Evolutionary conservation across 2,329 filamentous ascomycete genomes (phyloP).

Genomic region (Ophiostoma pallidulum): DNA sequence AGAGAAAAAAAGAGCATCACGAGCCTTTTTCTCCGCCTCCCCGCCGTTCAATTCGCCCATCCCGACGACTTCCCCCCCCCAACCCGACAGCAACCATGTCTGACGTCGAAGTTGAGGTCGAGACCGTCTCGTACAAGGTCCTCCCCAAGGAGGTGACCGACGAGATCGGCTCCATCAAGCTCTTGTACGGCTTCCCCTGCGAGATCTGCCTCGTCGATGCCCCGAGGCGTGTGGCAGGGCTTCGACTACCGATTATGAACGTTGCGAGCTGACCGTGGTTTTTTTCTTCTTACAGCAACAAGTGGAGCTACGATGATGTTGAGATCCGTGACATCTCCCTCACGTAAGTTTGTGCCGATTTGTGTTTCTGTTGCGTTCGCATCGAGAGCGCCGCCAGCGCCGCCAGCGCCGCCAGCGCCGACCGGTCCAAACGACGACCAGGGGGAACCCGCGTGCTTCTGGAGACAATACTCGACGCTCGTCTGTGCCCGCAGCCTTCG

Average conservation of each 20-base stretch:
- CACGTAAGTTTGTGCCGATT: conserved; percentile 60
- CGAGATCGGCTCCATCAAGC: conserved; percentile 87
- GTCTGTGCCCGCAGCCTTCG: too few species aligned
- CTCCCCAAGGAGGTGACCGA: conserved; percentile 87
- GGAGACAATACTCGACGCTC: too few species aligned
- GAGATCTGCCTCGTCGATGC: not conserved
- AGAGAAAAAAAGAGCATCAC: conserved; percentile 9
- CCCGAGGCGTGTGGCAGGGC: too few species aligned
- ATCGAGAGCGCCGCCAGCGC: too few species aligned
- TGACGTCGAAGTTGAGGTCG: conserved; percentile 94
- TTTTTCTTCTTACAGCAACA: conserved; percentile 39
- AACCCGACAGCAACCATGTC: conserved; percentile 55
- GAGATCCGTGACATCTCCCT: conserved; percentile 99
- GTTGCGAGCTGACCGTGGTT: conserved; percentile 8
- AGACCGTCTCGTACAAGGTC: conserved; percentile 63
- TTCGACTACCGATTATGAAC: too few species aligned
- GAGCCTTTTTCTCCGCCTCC: conserved; percentile 7
- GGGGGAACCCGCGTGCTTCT: too few species aligned
- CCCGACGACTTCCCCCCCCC: not conserved
- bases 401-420: too few species aligned
- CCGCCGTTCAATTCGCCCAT: conserved; percentile 29
- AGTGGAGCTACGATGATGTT: conserved; percentile 96
- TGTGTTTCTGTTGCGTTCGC: too few species aligned
- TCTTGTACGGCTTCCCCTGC: conserved; percentile 44
- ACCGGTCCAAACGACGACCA: too few species aligned